Percentiles rank a stretch among this genome's conserved stretches.
phyloP scores from a whole-genome alignment of 2,329 filamentous ascomycete genomes.

The Colletotrichum filicis region DNA sequence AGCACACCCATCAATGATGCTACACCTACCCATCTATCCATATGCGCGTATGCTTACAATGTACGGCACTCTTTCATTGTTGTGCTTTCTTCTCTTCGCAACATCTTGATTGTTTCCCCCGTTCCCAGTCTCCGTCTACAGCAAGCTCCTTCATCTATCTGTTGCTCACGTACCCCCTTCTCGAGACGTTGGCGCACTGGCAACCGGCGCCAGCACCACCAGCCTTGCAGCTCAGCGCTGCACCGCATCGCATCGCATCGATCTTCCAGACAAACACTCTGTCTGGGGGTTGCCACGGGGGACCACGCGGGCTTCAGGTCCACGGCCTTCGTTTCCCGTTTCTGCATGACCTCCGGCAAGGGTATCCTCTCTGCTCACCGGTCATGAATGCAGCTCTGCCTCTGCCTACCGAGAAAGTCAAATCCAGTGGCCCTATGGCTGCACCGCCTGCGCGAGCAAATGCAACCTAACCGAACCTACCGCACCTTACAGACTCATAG shows the following conservation, averaged over 20 bases:
- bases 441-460: neutral
- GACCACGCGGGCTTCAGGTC: conserved; percentile 1
- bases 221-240: neutral
- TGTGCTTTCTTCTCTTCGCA: neutral
- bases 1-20: neutral
- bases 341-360: conserved; percentile 22
- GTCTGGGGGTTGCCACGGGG: neutral
- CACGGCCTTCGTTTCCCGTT: conserved; percentile 12
- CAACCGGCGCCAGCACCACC: neutral
- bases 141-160: neutral
- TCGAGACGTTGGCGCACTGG: neutral
- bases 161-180: neutral
- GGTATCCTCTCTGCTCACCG: conserved; percentile 13
- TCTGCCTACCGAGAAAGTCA: neutral
- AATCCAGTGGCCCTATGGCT: conserved; percentile 12
- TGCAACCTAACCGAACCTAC: conserved; percentile 13
- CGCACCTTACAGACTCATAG: neutral
- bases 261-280: neutral
- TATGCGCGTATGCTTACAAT: too few relatives aligned
- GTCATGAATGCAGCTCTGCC: neutral
- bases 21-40: too few relatives aligned
- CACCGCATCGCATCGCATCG: neutral
- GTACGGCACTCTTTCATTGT: neutral
- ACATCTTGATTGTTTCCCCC: neutral
- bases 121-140: neutral